These are phyloP conservation scores for Lactarius quietus DNA, from an alignment of 768 basidiomycete species.

Conservation along the genomic window DNA sequence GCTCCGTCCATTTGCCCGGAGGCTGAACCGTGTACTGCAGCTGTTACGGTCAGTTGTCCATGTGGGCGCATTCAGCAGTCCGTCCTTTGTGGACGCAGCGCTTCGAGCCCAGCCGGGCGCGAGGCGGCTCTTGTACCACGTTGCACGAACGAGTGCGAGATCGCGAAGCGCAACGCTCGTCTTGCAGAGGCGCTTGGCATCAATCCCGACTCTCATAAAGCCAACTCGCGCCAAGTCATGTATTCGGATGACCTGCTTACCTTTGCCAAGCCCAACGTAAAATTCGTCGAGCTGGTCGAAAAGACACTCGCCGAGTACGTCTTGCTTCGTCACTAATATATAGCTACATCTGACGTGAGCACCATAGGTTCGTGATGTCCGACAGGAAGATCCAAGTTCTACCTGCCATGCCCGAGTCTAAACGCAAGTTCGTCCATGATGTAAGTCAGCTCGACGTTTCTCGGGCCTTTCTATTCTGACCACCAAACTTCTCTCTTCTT, in stretches of 20 bases:
- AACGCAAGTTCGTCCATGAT: constrained; percentile 80
- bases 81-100: constrained; percentile 64
- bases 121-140: constrained; percentile 47
- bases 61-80: constrained; percentile 81
- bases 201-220: constrained; percentile 46
- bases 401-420: constrained; percentile 75
- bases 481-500: constrained; percentile 1
- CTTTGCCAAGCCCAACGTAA: constrained; percentile 57
- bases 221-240: constrained; percentile 36
- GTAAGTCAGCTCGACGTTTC: constrained; percentile 39
- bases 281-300: constrained; percentile 73
- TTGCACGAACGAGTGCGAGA: constrained; percentile 79
- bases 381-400: constrained; percentile 66
- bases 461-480: constrained; percentile 7
- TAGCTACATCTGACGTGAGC: constrained; percentile 10
- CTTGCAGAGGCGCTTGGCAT: constrained; percentile 94
- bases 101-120: constrained; percentile 44
- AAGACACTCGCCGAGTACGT: constrained; percentile 75
- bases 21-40: constrained; percentile 65
- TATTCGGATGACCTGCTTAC: constrained; percentile 62
- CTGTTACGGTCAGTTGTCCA: constrained; percentile 67
- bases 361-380: constrained; percentile 59
- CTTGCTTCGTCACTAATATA: constrained; percentile 24
- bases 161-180: constrained; percentile 82
- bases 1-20: constrained; percentile 86